These are phyloP conservation scores for Tuber melanosporum DNA, from an alignment of 495 filamentous ascomycete species.

Conservation along the genomic window DNA sequence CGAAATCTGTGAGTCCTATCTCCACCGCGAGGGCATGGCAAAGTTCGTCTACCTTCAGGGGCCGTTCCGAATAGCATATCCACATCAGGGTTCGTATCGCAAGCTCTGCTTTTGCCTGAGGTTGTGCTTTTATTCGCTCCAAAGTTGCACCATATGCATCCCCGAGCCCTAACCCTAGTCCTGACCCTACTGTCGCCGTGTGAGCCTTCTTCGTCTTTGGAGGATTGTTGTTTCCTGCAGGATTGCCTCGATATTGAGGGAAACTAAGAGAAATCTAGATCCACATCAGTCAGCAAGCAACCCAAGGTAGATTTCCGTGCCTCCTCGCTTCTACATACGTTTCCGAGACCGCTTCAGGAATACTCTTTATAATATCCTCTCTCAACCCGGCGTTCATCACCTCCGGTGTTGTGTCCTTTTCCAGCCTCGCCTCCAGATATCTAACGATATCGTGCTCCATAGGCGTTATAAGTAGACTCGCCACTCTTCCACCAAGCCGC, in stretches of 20 bases:
- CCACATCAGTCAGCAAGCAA: neutral
- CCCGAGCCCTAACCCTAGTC: neutral
- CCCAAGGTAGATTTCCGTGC: neutral
- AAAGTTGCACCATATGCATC: neutral
- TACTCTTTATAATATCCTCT: neutral
- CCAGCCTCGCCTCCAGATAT: neutral
- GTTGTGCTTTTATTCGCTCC: neutral
- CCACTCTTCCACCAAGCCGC: neutral
- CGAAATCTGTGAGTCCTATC: neutral
- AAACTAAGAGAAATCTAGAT: neutral
- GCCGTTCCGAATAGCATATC: neutral
- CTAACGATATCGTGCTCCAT: neutral
- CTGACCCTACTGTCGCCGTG: neutral
- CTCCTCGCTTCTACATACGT: neutral
- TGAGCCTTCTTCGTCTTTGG: neutral
- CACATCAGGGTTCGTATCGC: neutral
- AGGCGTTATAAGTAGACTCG: neutral
- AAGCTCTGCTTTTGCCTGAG: neutral
- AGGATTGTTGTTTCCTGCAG: neutral
- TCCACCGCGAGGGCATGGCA: neutral
- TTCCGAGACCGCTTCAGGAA: neutral
- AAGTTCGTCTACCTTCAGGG: neutral
- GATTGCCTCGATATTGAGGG: neutral
- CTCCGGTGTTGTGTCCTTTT: neutral
- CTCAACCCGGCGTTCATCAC: neutral